Evolutionary conservation across 192 early-diverging fungal species (phyloP).

Genomic region (Chytriomyces sp.): DNA sequence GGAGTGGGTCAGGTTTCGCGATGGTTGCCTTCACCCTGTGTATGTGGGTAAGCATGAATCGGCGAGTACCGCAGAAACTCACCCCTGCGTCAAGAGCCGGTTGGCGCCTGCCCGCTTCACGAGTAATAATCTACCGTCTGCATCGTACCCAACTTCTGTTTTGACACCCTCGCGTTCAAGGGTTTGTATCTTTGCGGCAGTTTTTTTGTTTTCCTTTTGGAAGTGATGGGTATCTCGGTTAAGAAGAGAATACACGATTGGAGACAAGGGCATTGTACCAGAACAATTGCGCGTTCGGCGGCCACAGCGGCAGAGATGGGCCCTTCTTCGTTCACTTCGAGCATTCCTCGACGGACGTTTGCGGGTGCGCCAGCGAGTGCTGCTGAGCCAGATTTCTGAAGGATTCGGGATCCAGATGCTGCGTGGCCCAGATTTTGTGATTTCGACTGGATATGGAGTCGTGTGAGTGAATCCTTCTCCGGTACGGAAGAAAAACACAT

Average conservation of each 20-base stretch:
- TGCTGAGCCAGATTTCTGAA: no score
- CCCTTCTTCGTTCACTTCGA: neutral
- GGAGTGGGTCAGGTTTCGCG: no score
- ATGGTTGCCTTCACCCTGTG: no score
- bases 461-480: no score
- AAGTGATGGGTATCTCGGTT: neutral
- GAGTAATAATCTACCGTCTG: slow-evolving; percentile 43
- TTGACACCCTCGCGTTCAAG: slow-evolving; percentile 44
- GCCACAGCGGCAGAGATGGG: slow-evolving; percentile 28
- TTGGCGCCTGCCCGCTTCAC: slow-evolving; percentile 33
- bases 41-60: no score
- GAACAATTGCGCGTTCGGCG: slow-evolving; percentile 50
- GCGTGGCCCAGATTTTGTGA: no score
- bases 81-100: slow-evolving; percentile 36
- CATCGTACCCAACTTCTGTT: slow-evolving; percentile 43
- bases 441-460: no score
- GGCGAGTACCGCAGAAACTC: neutral
- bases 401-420: no score
- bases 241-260: no score
- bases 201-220: slow-evolving; percentile 35
- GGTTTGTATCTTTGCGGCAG: slow-evolving; percentile 32
- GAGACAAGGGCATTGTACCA: slow-evolving; percentile 24
- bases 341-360: neutral
- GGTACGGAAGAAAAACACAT: no score
- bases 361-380: no score